Conservation (phyloP, 257 asterid species). For the Coffea eugenioides region DNA sequence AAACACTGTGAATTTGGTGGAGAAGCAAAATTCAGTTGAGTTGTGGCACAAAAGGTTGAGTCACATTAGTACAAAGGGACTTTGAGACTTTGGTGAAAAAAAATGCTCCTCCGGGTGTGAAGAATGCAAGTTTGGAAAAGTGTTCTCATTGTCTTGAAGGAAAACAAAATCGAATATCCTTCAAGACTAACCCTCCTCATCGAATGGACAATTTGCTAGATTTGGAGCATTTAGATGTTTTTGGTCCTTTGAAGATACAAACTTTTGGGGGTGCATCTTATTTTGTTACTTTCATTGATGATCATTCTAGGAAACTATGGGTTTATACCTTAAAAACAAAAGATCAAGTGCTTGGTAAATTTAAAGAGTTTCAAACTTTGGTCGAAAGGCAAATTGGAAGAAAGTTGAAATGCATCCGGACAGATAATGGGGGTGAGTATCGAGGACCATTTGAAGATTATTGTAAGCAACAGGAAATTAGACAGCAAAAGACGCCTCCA, state of each 20-base stretch:
- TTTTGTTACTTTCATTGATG: background rate
- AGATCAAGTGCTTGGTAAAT: background rate
- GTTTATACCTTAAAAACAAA: background rate
- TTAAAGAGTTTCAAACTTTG: background rate
- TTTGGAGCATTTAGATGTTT: background rate
- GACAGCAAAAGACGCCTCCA: too few species aligned
- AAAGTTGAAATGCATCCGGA: background rate
- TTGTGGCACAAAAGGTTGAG: background rate
- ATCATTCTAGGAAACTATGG: background rate
- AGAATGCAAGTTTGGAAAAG: background rate
- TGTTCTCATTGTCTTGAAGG: background rate
- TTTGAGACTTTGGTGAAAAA: background rate
- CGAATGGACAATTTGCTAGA: background rate
- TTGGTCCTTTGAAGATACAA: background rate
- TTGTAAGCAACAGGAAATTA: too few species aligned
- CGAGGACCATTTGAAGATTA: background rate
- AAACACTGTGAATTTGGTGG: background rate
- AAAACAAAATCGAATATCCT: background rate
- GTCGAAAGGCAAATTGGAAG: background rate
- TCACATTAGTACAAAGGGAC: background rate
- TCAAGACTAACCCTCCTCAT: background rate
- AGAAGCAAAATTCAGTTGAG: background rate
- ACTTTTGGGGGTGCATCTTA: background rate
- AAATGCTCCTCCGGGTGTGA: background rate
- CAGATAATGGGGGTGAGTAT: background rate